Evolutionary conservation across 2,329 filamentous ascomycete genomes (phyloP).

Genomic region (Apiospora arundinis): DNA sequence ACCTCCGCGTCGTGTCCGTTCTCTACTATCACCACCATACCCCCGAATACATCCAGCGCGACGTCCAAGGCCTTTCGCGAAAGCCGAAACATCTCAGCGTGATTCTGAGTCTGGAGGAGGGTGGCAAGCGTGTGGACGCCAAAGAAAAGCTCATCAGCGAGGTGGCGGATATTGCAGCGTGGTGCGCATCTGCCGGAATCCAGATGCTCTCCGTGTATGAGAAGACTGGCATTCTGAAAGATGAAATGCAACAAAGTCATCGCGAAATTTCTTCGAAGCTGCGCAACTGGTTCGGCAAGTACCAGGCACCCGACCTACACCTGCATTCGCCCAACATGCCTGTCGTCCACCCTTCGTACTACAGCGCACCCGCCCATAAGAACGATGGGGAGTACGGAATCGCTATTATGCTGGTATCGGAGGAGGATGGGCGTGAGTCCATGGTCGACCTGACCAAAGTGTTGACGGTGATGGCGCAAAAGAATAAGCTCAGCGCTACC

Average conservation of each 20-base stretch:
- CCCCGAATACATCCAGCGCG: constrained; percentile 87
- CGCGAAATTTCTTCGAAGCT: constrained; percentile 80
- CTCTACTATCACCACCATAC: constrained; percentile 96
- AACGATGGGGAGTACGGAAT: constrained; percentile 49
- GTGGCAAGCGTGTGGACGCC: constrained; percentile 72
- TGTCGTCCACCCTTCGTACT: constrained; percentile 32
- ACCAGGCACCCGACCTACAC: constrained; percentile 72
- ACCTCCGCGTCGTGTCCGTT: constrained; percentile 79
- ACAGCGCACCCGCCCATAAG: constrained; percentile 23
- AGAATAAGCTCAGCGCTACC: constrained; percentile 77
- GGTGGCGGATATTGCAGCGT: constrained; percentile 88
- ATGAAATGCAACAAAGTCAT: constrained; percentile 85
- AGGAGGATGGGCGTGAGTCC: constrained; percentile 89
- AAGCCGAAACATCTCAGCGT: constrained; percentile 88
- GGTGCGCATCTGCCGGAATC: constrained; percentile 91
- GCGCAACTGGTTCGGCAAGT: constrained; percentile 82
- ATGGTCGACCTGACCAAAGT: constrained; percentile 96
- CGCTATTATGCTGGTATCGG: constrained; percentile 79
- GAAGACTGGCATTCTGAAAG: constrained; percentile 86
- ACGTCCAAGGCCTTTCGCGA: constrained; percentile 76
- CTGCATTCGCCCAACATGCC: constrained; percentile 48
- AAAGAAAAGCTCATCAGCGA: constrained; percentile 88
- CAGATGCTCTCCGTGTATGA: constrained; percentile 90
- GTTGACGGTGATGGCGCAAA: constrained; percentile 92
- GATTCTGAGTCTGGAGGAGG: constrained; percentile 76